These are phyloP conservation scores for Kwoniella dendrophila DNA, from an alignment of 768 basidiomycete species.

Conservation along the genomic window DNA sequence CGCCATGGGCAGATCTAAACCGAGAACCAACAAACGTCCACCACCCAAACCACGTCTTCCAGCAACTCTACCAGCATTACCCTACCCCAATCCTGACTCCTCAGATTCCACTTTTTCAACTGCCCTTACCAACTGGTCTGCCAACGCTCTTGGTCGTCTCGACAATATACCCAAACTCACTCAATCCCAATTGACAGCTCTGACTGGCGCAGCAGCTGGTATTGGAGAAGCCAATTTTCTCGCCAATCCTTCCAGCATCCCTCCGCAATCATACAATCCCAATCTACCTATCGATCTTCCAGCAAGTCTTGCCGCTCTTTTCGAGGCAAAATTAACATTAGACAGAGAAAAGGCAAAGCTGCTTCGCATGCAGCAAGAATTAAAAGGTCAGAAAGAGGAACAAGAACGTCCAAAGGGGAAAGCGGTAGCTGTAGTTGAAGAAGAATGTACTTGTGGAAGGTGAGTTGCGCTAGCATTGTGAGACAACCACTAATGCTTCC, in stretches of 20 bases:
- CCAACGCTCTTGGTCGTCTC: slow-evolving; percentile 35
- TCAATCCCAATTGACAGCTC: slow-evolving; percentile 38
- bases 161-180: slow-evolving; percentile 42
- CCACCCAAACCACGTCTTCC: slow-evolving; percentile 35
- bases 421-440: slow-evolving; percentile 27
- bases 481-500: background rate
- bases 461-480: slow-evolving; percentile 13
- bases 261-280: slow-evolving; percentile 21
- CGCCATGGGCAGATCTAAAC: slow-evolving; percentile 33
- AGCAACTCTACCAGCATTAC: slow-evolving; percentile 1
- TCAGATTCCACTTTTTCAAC: slow-evolving; percentile 33
- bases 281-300: slow-evolving; percentile 45
- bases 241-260: slow-evolving; percentile 9
- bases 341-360: slow-evolving; percentile 53
- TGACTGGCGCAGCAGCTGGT: slow-evolving; percentile 42
- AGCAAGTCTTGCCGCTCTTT: slow-evolving; percentile 50
- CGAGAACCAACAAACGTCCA: slow-evolving; percentile 41
- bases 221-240: slow-evolving; percentile 29
- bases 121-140: slow-evolving; percentile 39
- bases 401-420: slow-evolving; percentile 22
- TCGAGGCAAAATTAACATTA: slow-evolving; percentile 51
- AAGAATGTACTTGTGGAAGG: slow-evolving; percentile 43
- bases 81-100: slow-evolving; percentile 19
- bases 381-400: slow-evolving; percentile 42
- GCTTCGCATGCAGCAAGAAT: slow-evolving; percentile 50